Evolutionary conservation across 495 filamentous ascomycete genomes (phyloP).

Genomic region (Xylaria acuta): DNA sequence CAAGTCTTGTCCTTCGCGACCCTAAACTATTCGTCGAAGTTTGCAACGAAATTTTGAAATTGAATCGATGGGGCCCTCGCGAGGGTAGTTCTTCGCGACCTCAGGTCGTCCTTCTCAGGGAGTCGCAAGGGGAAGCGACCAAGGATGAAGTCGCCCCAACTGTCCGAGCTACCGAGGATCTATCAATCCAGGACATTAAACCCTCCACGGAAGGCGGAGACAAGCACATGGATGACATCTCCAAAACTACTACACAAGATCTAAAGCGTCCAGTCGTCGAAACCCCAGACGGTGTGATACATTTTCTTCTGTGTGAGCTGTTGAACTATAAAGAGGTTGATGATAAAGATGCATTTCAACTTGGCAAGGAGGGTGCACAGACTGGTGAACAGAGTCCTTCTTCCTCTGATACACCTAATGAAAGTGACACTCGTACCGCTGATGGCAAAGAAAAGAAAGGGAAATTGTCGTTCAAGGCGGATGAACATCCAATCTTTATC

Average conservation of each 20-base stretch:
- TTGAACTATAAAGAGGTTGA: constrained; percentile 91
- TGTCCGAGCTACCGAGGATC: constrained; percentile 62
- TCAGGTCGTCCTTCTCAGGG: constrained; percentile 43
- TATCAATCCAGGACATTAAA: constrained; percentile 60
- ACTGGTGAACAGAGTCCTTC: constrained; percentile 44
- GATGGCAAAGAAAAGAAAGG: constrained; percentile 68
- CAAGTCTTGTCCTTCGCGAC: constrained; percentile 80
- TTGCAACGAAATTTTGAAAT: constrained; percentile 82
- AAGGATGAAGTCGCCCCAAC: constrained; percentile 51
- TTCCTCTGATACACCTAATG: constrained; percentile 33
- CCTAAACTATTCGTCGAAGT: constrained; percentile 90
- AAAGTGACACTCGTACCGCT: constrained; percentile 34
- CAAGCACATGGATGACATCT: constrained; percentile 63
- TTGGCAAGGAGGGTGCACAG: constrained; percentile 59
- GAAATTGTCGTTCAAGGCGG: constrained; percentile 86
- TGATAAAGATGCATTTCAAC: constrained; percentile 66
- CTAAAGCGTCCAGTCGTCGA: constrained; percentile 85
- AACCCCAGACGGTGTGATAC: constrained; percentile 93
- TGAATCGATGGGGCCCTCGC: constrained; percentile 62
- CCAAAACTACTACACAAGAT: constrained; percentile 64
- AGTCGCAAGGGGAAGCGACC: constrained; percentile 37
- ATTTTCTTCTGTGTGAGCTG: constrained; percentile 93
- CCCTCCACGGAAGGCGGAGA: constrained; percentile 57
- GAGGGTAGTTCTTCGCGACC: constrained; percentile 57
- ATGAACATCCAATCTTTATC: constrained; percentile 93